Evolutionary conservation across 257 asterid genomes (phyloP), one percentile per base, ranked within the genome.

Genomic region (Leonotis leonurus): DNA sequence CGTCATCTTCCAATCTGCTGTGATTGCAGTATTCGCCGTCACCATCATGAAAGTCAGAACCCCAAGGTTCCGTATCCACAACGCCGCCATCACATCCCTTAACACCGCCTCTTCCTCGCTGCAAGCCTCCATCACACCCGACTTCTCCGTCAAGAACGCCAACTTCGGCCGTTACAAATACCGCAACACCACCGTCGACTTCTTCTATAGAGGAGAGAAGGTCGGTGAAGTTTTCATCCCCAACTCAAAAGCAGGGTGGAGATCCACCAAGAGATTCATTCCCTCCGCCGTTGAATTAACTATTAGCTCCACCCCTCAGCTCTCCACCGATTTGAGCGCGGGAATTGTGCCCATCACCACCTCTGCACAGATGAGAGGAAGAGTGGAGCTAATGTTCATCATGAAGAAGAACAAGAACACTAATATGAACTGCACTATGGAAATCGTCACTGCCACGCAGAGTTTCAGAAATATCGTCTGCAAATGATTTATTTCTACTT

Each of bases 91-190:
- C 14, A 36, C 65, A 7, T 52, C 27, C 52, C 16, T 81, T 14
- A 44, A 8, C 55, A 24, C 39, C 51, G 49, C 60, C 16, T 14
- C 58, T 27, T 1, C 39, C 22, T 13, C 58, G 22, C n/a, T 82
- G 27, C 22, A 22, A 24, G 33, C 60, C 0, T 65, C 52, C 46
- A 25, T 83, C 69, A 65, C 56, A 71, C 22, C 74, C 12, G 68
- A 65, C n/a, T 30, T 83, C 16, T 20, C 72, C 1, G 40, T 83
- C 21, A 75, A 69, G 73, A 83, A 83, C 71, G 3, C 62, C 0
- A 83, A 83, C 30, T 83, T 83, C 39, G 84, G 89, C 0, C 64
- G 49, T 3, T 80, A 55, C 48, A 70, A 62, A 41, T 83, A 60
- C 68, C 40, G 54, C n/a, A 36, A 32, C 50, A 55, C 67, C 46